Evolutionary conservation across 1,139 yeast species (phyloP).

Genomic region (Lodderomyces elongisporus): DNA sequence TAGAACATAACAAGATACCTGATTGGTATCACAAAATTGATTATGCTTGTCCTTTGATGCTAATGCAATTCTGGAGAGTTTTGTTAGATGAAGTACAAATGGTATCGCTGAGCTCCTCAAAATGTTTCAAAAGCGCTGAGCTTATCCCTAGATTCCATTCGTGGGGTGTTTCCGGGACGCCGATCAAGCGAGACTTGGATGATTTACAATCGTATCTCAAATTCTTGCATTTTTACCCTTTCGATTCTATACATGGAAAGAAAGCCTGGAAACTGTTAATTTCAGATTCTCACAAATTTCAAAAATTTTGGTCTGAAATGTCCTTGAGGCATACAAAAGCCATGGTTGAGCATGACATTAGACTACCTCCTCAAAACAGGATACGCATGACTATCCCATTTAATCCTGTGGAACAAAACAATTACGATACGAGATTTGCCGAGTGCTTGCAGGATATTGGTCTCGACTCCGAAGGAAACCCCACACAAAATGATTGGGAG

Average conservation of each 20-base stretch:
- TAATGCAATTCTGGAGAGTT: slow-evolving; percentile 86
- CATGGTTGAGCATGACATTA: slow-evolving; percentile 73
- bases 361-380: slow-evolving; percentile 72
- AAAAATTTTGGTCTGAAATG: slow-evolving; percentile 40
- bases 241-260: slow-evolving; percentile 38
- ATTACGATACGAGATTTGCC: slow-evolving; percentile 61
- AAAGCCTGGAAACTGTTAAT: slow-evolving; percentile 32
- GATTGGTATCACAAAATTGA: slow-evolving; percentile 31
- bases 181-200: slow-evolving; percentile 59
- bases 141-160: slow-evolving; percentile 80
- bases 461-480: slow-evolving; percentile 53
- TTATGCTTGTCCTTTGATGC: slow-evolving; percentile 76
- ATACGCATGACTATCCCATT: slow-evolving; percentile 68
- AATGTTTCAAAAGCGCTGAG: slow-evolving; percentile 76
- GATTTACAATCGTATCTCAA: slow-evolving; percentile 69
- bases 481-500: slow-evolving; percentile 48
- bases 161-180: slow-evolving; percentile 98
- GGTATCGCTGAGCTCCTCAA: slow-evolving; percentile 69
- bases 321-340: slow-evolving; percentile 79
- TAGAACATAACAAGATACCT: slow-evolving; percentile 26
- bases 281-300: slow-evolving; percentile 35
- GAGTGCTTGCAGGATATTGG: slow-evolving; percentile 62
- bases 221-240: slow-evolving; percentile 66
- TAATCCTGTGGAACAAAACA: slow-evolving; percentile 76
- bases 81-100: slow-evolving; percentile 92